These are phyloP conservation scores for Prunella vulgaris DNA, from an alignment of 257 asterid species.

Conservation along the genomic window DNA sequence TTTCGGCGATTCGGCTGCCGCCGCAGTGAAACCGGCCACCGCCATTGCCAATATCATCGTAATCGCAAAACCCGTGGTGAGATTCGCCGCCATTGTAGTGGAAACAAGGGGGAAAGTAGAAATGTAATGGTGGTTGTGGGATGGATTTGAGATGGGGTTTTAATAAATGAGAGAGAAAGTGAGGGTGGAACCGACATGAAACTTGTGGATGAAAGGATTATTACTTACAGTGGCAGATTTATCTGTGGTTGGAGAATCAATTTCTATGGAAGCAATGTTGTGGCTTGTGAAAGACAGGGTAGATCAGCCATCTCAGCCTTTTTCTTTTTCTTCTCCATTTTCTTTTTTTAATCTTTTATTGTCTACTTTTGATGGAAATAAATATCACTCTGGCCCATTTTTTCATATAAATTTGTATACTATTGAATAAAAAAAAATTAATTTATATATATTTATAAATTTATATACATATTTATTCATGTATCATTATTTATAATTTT, in stretches of 20 bases:
- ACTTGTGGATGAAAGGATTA: background rate
- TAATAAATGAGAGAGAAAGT: constrained; percentile 22
- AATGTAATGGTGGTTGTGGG: constrained; percentile 12
- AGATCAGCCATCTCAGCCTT: constrained; percentile 28
- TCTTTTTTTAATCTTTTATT: no score
- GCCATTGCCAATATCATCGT: constrained; percentile 5
- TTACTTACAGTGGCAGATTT: background rate
- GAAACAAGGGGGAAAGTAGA: background rate
- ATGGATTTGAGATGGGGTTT: background rate
- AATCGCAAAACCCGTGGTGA: background rate
- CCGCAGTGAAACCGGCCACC: constrained; percentile 26
- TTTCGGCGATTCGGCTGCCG: constrained; percentile 28
- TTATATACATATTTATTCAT: no score
- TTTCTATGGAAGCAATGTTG: constrained; percentile 34
- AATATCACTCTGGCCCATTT: no score
- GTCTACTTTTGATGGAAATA: no score
- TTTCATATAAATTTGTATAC: no score
- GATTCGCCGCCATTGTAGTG: background rate
- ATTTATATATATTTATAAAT: no score
- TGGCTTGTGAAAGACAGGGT: constrained; percentile 5
- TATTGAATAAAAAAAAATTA: no score
- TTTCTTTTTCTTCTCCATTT: no score
- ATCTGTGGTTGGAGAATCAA: constrained; percentile 7
- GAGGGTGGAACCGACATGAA: constrained; percentile 23
- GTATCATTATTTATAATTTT: no score